Base-by-base conservation (phyloP, 1,139 yeast species). In the Nakaseomyces uthaithaninus region DNA sequence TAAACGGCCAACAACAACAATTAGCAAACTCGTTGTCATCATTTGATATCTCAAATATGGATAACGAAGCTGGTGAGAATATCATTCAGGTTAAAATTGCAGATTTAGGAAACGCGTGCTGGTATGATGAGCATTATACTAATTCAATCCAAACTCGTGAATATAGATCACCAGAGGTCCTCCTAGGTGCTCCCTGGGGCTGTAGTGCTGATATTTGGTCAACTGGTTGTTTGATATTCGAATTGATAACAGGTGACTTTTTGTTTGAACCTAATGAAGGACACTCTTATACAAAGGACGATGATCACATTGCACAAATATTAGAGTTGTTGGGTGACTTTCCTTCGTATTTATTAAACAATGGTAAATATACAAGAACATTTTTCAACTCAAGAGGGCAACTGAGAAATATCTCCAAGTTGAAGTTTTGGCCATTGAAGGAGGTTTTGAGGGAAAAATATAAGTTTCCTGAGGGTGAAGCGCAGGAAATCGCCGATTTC, bases 171-270 rank as follows among this genome's bases (percentile, higher is more conserved):
- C 89, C 89, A 2, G 91, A 81, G 54, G 74, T 77, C 2, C 39
- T 68, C 10, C 60, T 76, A 30, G 77, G 82, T 37, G 73, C 75
- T 28, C 64, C 69, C 17, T 81, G 89, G 89, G 87, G 87, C 1
- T 76, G 82, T 39, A 75, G 82, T 40, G 77, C 85, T 0, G 91
- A 81, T 60, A 64, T 80, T 34, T 81, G 91, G 91, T 77, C 85
- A 2, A 60, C 77, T 23, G 89, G 82, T 1, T 80, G 89, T 57
- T 63, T 80, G 41, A 66, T 80, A 4, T 81, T 80, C 57, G 91
- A 81, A 57, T 62, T 81, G 15, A 64, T 80, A 18, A 80, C 91
- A 0, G 85, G 87, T n/a, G 87, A 80, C 55, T 80, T 77, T 53
- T 62, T 80, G 34, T 80, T 81, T 56, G 86, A 80, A 60, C 89